Base-by-base conservation (phyloP, 371 early-diverging fungal species). In the Mucor irregularis region DNA sequence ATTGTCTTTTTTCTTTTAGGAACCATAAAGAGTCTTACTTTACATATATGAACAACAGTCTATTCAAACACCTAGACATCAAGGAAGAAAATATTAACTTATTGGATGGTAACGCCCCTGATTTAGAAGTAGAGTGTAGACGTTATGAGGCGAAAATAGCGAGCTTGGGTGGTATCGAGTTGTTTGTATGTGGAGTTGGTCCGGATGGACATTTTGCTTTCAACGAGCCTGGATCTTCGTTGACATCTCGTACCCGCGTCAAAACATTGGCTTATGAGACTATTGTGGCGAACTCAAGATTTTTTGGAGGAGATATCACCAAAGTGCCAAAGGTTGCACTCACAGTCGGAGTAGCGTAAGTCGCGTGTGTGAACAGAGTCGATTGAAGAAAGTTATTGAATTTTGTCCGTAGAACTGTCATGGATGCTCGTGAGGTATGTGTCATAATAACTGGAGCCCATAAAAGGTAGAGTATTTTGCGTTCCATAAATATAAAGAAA, bases 141-240 rank as follows among this genome's bases (percentile, higher is more conserved):
- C 77, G 82, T 25, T 93, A 84, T 51, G 94, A 93, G 64, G 88
- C 86, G 37, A 86, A 83, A 65, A 93, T 93, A 38, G 77, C 78
- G 9, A 74, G 76, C 4, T 81, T 82, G 17, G 94, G 94, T 39
- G 94, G 94, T 13, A 89, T 93, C 38, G 94, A 91, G 69, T 78
- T 91, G 33, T 91, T 91, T 66, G 61, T 91, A 49, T 85, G 91
- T 31, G 92, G 86, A 17, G 90, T 92, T 51, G 94, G 94, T 8
- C 93, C 94, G 2, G 94, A 93, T 66, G 94, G 94, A 29, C 94
- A 93, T 63, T 91, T 93, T 66, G 94, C 94, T 10, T 93, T 93
- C 61, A 93, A 93, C 60, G 94, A 93, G 61, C 94, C 94, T 9
- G 94, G 94, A n/a, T 91, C 91, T 16, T 91, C 91, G 10, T 75